These are phyloP conservation scores for Taphrina communis DNA, from an alignment of 1,139 yeast species.

Conservation along the genomic window DNA sequence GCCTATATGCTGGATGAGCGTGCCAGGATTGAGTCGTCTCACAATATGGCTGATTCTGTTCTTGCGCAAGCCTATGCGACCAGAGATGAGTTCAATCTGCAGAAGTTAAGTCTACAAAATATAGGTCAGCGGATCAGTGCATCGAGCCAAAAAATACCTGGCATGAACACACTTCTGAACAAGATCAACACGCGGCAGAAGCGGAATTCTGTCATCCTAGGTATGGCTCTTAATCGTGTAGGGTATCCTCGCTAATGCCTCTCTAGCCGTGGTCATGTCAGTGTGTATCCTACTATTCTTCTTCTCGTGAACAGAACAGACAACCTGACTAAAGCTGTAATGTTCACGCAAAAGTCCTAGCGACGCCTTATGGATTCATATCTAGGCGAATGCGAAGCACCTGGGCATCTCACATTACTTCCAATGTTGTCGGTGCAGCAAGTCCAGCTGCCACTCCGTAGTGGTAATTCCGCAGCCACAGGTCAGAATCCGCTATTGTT, in stretches of 20 bases:
- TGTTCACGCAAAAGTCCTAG: too few relatives aligned
- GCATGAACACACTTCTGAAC: constrained; percentile 73
- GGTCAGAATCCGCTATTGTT: background rate
- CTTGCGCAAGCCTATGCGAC: constrained; percentile 88
- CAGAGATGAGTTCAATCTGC: constrained; percentile 78
- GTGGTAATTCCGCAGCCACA: background rate
- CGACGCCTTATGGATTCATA: too few relatives aligned
- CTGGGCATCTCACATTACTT: too few relatives aligned
- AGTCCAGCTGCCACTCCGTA: too few relatives aligned
- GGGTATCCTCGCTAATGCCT: background rate
- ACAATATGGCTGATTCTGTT: constrained; percentile 76
- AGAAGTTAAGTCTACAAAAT: constrained; percentile 66
- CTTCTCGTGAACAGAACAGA: constrained; percentile 13
- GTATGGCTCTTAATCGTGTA: constrained; percentile 56
- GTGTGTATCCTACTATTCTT: constrained; percentile 24
- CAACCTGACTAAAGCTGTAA: background rate
- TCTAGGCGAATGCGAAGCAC: too few relatives aligned
- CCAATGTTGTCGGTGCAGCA: too few relatives aligned
- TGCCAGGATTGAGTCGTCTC: constrained; percentile 72
- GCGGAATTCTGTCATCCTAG: constrained; percentile 85
- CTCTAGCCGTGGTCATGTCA: constrained; percentile 31
- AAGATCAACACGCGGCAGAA: constrained; percentile 87
- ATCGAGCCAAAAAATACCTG: constrained; percentile 75
- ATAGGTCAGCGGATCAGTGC: constrained; percentile 70
- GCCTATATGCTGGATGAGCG: constrained; percentile 82